phyloP scores from a whole-genome alignment of 768 basidiomycete species.

The Paxillus ammoniavirescens region DNA sequence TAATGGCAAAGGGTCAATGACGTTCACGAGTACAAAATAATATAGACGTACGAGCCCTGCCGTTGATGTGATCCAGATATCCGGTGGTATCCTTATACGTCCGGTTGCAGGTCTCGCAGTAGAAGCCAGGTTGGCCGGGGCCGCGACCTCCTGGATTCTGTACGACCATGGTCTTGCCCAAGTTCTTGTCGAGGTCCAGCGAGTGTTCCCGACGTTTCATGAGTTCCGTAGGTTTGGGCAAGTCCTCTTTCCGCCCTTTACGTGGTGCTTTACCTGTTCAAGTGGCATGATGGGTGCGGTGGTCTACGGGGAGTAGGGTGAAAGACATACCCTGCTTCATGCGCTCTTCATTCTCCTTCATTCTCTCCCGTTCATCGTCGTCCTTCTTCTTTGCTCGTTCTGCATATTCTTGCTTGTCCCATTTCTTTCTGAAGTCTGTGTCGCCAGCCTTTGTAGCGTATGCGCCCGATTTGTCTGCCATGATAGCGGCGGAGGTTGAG shows the following conservation, averaged over 20 bases:
- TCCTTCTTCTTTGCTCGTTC: slow-evolving; percentile 84
- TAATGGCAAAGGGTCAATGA: slow-evolving; percentile 31
- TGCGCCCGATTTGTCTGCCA: slow-evolving; percentile 34
- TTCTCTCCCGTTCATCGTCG: slow-evolving; percentile 73
- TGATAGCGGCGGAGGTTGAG: slow-evolving; percentile 2
- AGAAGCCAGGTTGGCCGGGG: slow-evolving; percentile 90
- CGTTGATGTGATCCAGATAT: slow-evolving; percentile 95
- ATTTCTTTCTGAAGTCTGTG: slow-evolving; percentile 84
- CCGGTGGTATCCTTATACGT: slow-evolving; percentile 93
- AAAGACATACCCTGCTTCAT: slow-evolving; percentile 69
- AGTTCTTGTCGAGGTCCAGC: slow-evolving; percentile 91
- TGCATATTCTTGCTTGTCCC: slow-evolving; percentile 92
- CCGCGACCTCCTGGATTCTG: slow-evolving; percentile 79
- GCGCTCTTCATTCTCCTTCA: slow-evolving; percentile 83
- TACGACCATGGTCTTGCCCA: slow-evolving; percentile 93
- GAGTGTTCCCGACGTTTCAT: slow-evolving; percentile 86
- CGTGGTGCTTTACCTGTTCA: slow-evolving; percentile 77
- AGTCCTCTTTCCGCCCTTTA: slow-evolving; percentile 60
- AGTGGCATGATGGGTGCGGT: not conserved
- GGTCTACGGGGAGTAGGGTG: not conserved
- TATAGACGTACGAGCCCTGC: slow-evolving; percentile 75
- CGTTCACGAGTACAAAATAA: not conserved
- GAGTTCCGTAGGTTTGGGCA: slow-evolving; percentile 91
- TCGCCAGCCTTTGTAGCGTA: slow-evolving; percentile 45
- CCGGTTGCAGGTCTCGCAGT: slow-evolving; percentile 86